Evolutionary conservation across 2,329 filamentous ascomycete species (phyloP).

Genomic region (Fonsecaea pugnacius): DNA sequence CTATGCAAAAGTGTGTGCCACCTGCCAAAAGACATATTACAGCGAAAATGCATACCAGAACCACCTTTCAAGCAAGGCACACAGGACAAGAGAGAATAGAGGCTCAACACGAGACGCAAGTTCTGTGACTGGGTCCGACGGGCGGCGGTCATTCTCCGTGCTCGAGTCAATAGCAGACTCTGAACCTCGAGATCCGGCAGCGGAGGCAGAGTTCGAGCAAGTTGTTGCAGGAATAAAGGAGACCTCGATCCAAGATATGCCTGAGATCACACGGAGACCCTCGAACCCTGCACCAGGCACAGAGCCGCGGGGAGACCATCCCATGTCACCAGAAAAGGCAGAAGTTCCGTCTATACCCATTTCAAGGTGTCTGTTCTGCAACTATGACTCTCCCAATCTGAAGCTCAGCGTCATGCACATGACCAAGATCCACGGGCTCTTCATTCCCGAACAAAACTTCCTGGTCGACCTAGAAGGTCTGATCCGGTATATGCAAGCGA

Average conservation of each 20-base stretch:
- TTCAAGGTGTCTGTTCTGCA: constrained; percentile 84
- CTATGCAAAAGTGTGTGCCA: constrained; percentile 80
- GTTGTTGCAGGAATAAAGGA: constrained; percentile 79
- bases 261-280: constrained; percentile 48
- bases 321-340: constrained; percentile 42
- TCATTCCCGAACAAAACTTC: constrained; percentile 87
- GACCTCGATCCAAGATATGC: constrained; percentile 59
- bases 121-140: constrained; percentile 69
- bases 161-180: constrained; percentile 46
- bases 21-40: constrained; percentile 90
- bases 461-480: constrained; percentile 82
- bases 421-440: constrained; percentile 91
- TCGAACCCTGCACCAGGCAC: constrained; percentile 47
- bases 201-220: constrained; percentile 66
- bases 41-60: constrained; percentile 96
- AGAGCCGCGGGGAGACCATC: constrained; percentile 43
- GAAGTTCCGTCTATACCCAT: constrained; percentile 46
- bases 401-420: constrained; percentile 84
- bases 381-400: constrained; percentile 75
- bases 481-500: constrained; percentile 75
- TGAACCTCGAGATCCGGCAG: constrained; percentile 44
- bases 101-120: constrained; percentile 49
- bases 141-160: constrained; percentile 43
- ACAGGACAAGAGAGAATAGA: constrained; percentile 66
- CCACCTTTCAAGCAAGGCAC: constrained; percentile 87